phyloP scores from a whole-genome alignment of 2,329 filamentous ascomycete genomes.

The Colletotrichum noveboracense region DNA sequence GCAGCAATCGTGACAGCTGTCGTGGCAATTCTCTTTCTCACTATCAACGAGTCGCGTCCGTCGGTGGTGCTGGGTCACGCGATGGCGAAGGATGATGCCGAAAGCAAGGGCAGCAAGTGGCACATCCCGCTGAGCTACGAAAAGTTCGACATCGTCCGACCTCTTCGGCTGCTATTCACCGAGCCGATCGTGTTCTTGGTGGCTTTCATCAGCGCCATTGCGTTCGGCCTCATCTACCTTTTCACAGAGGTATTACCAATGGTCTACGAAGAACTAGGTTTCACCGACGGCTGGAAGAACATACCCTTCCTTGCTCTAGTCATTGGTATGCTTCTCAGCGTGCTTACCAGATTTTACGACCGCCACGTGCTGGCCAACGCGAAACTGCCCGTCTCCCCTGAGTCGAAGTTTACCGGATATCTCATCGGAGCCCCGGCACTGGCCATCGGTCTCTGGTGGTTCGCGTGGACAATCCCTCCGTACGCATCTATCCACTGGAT shows the following conservation, averaged over 20 bases:
- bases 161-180: not conserved
- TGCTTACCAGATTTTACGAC: not conserved
- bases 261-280: not conserved
- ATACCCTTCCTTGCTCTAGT: not conserved
- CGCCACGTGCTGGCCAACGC: not conserved
- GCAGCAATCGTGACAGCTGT: not conserved
- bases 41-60: conserved; percentile 2
- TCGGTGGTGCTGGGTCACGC: not conserved
- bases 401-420: conserved; percentile 32
- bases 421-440: conserved; percentile 46
- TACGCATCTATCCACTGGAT: conserved; percentile 36
- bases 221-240: conserved; percentile 3
- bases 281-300: not conserved
- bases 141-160: not conserved
- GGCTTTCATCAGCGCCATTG: not conserved
- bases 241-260: not conserved
- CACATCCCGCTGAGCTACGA: not conserved
- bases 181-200: conserved; percentile 5
- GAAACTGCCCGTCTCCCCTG: conserved; percentile 5
- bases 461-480: conserved; percentile 52
- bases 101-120: not conserved
- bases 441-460: conserved; percentile 47
- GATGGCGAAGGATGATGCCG: not conserved
- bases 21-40: not conserved
- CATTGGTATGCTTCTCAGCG: not conserved